phyloP scores from a whole-genome alignment of 73 alveolate genomes.

The Urostyla sp. region DNA sequence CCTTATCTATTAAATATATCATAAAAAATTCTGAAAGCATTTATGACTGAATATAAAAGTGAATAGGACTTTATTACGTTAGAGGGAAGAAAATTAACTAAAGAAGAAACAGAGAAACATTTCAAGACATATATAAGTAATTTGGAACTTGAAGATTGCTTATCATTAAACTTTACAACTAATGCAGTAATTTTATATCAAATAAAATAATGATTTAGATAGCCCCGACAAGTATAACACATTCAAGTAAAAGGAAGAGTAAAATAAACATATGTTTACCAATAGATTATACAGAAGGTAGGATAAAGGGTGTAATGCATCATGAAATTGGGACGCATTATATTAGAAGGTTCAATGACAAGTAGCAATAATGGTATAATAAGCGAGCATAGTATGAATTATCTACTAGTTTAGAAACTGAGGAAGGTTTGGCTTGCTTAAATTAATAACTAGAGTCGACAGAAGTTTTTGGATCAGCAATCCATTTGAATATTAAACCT shows the following conservation, averaged over 20 bases:
- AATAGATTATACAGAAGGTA: conserved; percentile 41
- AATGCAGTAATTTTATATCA: conserved; percentile 17
- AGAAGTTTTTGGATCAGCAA: neutral
- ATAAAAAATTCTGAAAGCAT: conserved; percentile 44
- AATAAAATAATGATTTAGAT: neutral
- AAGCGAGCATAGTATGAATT: conserved; percentile 21
- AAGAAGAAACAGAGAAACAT: conserved; percentile 63
- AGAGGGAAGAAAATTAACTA: conserved; percentile 51
- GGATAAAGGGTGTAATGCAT: conserved; percentile 62
- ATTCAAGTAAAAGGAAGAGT: conserved; percentile 36
- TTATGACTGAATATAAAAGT: conserved; percentile 35
- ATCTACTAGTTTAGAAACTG: conserved; percentile 22
- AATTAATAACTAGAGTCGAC: conserved; percentile 43
- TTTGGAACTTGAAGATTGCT: conserved; percentile 36
- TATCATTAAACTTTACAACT: conserved; percentile 55
- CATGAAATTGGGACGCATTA: conserved; percentile 70
- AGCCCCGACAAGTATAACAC: conserved; percentile 65
- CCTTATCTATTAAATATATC: conserved; percentile 49
- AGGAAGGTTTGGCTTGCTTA: conserved; percentile 61
- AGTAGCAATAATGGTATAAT: conserved; percentile 36
- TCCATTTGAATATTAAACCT: conserved; percentile 19
- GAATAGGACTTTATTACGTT: conserved; percentile 21
- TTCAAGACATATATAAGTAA: conserved; percentile 47
- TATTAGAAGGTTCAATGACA: conserved; percentile 55
- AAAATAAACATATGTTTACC: conserved; percentile 62